These are phyloP conservation scores for Arthrobotrys iridis DNA, from an alignment of 2,329 filamentous ascomycete species.

Conservation along the genomic window DNA sequence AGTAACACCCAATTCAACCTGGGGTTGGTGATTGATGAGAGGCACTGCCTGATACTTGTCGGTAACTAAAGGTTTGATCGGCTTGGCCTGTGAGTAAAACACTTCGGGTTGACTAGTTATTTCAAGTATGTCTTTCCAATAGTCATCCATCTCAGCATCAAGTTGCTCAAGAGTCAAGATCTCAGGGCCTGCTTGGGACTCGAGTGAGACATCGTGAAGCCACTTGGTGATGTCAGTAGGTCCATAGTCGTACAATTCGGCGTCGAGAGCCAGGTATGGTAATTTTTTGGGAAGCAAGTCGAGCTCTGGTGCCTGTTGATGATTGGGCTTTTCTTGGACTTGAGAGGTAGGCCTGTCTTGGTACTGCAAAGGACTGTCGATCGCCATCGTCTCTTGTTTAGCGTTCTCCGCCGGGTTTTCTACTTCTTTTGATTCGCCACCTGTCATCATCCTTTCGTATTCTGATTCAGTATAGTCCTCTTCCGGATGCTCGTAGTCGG, in stretches of 20 bases:
- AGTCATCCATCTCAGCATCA: slow-evolving; percentile 13
- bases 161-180: slow-evolving; percentile 9
- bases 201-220: neutral
- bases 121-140: neutral
- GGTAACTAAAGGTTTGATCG: too few species aligned
- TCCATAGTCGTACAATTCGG: neutral
- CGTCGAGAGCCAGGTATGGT: slow-evolving; percentile 14
- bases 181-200: slow-evolving; percentile 4
- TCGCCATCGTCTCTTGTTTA: too few species aligned
- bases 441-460: neutral
- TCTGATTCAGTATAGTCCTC: neutral
- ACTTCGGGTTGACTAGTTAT: neutral
- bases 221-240: neutral
- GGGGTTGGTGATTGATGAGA: too few species aligned
- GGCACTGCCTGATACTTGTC: too few species aligned
- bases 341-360: too few species aligned
- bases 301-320: neutral
- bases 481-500: neutral
- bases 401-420: too few species aligned
- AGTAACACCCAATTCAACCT: too few species aligned
- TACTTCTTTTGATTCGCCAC: neutral
- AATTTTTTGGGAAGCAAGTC: neutral
- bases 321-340: too few species aligned
- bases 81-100: too few species aligned
- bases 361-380: too few species aligned